These are phyloP conservation scores for Akanthomyces lecanii DNA, from an alignment of 2,329 filamentous ascomycete species.

Conservation along the genomic window DNA sequence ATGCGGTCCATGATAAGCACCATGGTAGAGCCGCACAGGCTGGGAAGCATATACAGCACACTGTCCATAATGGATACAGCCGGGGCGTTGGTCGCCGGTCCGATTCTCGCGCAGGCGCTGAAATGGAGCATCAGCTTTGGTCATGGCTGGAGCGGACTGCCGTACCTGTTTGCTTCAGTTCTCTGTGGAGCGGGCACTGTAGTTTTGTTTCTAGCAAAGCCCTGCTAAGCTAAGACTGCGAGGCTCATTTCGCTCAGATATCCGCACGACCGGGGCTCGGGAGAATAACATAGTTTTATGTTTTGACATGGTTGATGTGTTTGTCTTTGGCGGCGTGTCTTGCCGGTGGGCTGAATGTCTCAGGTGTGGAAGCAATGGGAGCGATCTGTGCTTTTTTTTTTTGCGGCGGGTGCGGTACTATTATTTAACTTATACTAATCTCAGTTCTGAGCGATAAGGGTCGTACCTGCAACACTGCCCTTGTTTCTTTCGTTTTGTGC, in stretches of 20 bases:
- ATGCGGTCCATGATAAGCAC: slow-evolving; percentile 12
- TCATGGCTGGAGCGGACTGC: slow-evolving; percentile 6
- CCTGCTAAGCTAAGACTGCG: neutral
- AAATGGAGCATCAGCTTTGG: slow-evolving; percentile 1
- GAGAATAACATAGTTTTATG: too few relatives aligned
- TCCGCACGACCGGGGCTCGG: neutral
- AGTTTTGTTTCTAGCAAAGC: neutral
- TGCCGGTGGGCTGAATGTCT: neutral
- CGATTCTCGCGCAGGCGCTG: neutral
- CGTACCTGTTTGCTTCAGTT: neutral
- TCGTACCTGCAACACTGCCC: too few relatives aligned
- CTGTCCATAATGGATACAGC: slow-evolving; percentile 7
- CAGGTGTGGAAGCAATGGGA: neutral
- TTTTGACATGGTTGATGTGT: neutral
- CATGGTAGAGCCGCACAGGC: slow-evolving; percentile 2
- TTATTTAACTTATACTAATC: neutral
- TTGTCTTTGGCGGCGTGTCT: neutral
- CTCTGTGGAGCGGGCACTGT: slow-evolving; percentile 1
- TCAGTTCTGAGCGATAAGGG: neutral
- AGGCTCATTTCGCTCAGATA: neutral
- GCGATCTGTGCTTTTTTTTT: slow-evolving; percentile 4
- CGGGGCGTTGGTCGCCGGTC: neutral
- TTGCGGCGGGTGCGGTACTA: neutral
- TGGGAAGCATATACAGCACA: neutral
- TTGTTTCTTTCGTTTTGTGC: too few relatives aligned